Evolutionary conservation across 228 moss, liverwort and hornwort genomes (phyloP), one percentile per base, ranked within the genome.

Genomic region (Sphagnum magellanicum): DNA sequence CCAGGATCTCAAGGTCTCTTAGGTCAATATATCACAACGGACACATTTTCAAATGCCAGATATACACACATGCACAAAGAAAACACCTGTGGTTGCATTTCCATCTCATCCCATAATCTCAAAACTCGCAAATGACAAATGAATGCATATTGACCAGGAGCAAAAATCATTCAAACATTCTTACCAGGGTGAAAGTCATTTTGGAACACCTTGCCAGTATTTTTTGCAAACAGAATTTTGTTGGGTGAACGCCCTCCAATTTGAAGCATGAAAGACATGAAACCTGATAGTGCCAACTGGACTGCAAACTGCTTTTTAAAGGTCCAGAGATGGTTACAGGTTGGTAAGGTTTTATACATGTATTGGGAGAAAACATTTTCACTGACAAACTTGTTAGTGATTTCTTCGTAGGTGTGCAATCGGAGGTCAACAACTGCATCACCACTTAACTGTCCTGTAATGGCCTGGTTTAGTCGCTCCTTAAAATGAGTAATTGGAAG

Each of bases 241-340:
- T 98, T 94, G 5, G 98, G 98, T 63, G 98, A 93, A 61, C 98
- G 88, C 13, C 98, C 94, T 73, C 98, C 98, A 67, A 98, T 94
- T 78, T 94, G 98, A 76, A 98, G 90, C 90, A 92, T 92, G 69
- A 85, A 94, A 50, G 98, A 98, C 90, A 98, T 93, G 78, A 98
- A 98, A 61, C 93, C 98, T 70, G 98, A 98, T 61, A 98, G 90
- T 52, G 98, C 92, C 67, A 98, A 75, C 78, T 98, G 98, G 51
- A 98, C 98, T 32, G 98, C 98, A 78, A 98, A 98, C 89, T 98
- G 98, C 79, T 98, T 98, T 77, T 98, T 98, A 17, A 98, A 98
- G 32, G 98, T 98, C 98, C 98, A 98, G 58, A 98, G 84, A 74
- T 98, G 98, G 74, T 98, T 98, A 82, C 91, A 98, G 47, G 98